These are phyloP conservation scores for Trichoderma breve DNA, from an alignment of 2,329 filamentous ascomycete genomes.

Conservation along the genomic window DNA sequence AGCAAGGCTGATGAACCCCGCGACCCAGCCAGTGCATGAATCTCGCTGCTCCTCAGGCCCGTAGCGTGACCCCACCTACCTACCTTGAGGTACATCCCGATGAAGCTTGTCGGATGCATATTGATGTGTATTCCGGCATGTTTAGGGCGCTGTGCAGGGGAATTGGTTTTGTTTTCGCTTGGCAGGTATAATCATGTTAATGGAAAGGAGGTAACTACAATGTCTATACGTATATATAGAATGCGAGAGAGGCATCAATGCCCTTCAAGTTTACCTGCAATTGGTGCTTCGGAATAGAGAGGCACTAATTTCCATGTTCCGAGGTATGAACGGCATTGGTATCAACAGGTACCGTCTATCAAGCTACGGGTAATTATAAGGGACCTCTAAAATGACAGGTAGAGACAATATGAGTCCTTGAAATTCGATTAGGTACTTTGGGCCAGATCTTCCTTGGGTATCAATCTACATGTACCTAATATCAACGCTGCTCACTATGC, in stretches of 20 bases:
- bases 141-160: not conserved
- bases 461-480: too few relatives aligned
- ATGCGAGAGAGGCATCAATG: too few relatives aligned
- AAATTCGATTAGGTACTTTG: too few relatives aligned
- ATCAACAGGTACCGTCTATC: too few relatives aligned
- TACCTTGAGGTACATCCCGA: not conserved
- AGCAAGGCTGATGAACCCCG: conserved; percentile 21
- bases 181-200: accelerated
- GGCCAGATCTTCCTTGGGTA: not conserved
- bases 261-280: too few relatives aligned
- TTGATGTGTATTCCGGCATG: not conserved
- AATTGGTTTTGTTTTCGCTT: not conserved
- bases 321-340: too few relatives aligned
- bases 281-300: too few relatives aligned
- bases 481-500: not conserved
- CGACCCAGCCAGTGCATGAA: not conserved
- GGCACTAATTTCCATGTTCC: too few relatives aligned
- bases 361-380: too few relatives aligned
- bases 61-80: not conserved
- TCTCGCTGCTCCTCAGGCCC: not conserved
- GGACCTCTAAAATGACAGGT: too few relatives aligned
- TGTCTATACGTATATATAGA: not conserved
- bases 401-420: too few relatives aligned
- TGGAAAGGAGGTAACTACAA: not conserved
- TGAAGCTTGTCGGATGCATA: not conserved